Percentiles rank a stretch among this genome's conserved stretches.
Evolutionary conservation across 495 filamentous ascomycete genomes (phyloP).

Genomic region (Xylaria acuta): DNA sequence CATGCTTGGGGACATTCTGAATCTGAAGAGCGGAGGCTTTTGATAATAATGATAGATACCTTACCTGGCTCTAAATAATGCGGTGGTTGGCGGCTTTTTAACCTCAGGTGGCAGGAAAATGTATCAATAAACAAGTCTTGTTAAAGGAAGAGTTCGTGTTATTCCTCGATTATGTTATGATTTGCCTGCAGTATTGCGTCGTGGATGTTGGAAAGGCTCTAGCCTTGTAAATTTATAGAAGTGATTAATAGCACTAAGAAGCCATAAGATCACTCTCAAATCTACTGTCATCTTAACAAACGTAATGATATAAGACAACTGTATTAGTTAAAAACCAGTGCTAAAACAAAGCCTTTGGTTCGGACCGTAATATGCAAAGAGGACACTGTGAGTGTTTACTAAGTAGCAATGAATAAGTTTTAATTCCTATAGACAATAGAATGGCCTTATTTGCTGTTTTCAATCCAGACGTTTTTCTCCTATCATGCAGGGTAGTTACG

Average conservation of each 20-base stretch:
- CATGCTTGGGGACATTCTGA: constrained; percentile 15
- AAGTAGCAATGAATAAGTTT: neutral
- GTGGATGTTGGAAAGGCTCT: neutral
- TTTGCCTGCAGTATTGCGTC: neutral
- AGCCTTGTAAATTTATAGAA: neutral
- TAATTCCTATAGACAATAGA: neutral
- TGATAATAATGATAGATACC: neutral
- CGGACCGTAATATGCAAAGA: neutral
- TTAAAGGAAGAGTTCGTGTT: neutral
- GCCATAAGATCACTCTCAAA: too few species aligned
- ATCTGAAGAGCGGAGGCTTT: neutral
- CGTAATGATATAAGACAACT: neutral
- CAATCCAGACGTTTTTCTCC: neutral
- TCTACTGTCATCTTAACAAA: too few species aligned
- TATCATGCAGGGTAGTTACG: neutral
- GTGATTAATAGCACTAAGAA: too few species aligned
- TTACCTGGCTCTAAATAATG: neutral
- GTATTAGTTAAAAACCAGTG: neutral
- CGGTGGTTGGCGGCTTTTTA: neutral
- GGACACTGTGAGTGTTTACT: neutral
- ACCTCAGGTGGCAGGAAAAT: neutral
- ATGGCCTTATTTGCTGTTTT: neutral
- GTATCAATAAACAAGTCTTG: neutral
- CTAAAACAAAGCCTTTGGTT: neutral
- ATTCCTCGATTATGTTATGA: neutral